Percentiles rank a stretch among this genome's conserved stretches.
These are phyloP conservation scores for Pisolithus microcarpus DNA, from an alignment of 768 basidiomycete genomes.

Conservation along the genomic window DNA sequence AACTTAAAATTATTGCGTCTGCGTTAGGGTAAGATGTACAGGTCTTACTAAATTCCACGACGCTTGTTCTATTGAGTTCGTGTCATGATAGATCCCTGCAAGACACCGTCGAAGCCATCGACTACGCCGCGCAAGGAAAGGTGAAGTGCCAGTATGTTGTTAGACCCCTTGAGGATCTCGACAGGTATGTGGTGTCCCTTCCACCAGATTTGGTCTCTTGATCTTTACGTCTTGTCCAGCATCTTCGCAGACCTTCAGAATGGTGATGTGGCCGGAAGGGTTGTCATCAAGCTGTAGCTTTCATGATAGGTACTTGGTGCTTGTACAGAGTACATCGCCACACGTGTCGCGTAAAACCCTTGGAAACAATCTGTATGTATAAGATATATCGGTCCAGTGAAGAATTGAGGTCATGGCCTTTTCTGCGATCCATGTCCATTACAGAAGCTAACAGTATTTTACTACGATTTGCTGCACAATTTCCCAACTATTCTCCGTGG, in stretches of 20 bases:
- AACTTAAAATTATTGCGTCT: constrained; percentile 19
- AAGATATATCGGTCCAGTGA: no score
- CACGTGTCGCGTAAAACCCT: no score
- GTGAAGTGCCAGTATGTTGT: constrained; percentile 29
- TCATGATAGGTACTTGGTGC: background rate
- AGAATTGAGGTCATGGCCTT: no score
- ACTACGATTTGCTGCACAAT: constrained; percentile 10
- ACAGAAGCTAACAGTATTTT: constrained; percentile 6
- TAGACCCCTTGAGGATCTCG: constrained; percentile 22
- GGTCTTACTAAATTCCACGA: background rate
- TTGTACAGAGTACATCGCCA: no score
- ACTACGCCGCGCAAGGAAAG: constrained; percentile 35
- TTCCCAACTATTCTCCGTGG: constrained; percentile 16
- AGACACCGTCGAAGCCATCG: constrained; percentile 42
- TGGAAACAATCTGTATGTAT: no score
- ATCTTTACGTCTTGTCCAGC: constrained; percentile 1
- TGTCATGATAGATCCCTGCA: constrained; percentile 28
- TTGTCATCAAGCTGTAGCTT: constrained; percentile 16
- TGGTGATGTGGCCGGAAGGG: constrained; percentile 13
- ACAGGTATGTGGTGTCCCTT: constrained; percentile 10
- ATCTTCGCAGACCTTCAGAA: constrained; percentile 15
- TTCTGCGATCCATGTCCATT: no score
- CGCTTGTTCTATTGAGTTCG: background rate
- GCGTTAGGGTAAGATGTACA: constrained; percentile 11
- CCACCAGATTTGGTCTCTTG: background rate